These are phyloP conservation scores for Beauveria australis DNA, from an alignment of 2,329 filamentous ascomycete species.

Conservation along the genomic window DNA sequence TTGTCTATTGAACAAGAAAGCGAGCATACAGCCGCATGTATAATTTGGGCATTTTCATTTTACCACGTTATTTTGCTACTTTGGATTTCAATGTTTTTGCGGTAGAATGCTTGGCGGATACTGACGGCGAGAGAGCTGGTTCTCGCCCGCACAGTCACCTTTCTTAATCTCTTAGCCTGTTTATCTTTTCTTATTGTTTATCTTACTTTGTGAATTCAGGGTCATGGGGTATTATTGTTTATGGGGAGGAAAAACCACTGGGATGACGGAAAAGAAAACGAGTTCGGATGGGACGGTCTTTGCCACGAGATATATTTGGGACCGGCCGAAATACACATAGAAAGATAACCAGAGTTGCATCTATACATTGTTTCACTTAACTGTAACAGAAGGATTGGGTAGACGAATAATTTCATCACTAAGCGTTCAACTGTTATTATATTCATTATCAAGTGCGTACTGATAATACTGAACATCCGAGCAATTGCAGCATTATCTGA, in stretches of 20 bases:
- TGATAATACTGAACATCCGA: background rate
- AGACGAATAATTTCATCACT: background rate
- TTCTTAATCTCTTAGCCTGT: conserved; percentile 1
- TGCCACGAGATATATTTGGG: conserved; percentile 4
- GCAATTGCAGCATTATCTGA: background rate
- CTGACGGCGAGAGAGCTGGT: background rate
- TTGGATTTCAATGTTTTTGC: background rate
- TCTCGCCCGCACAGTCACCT: background rate
- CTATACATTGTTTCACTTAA: background rate
- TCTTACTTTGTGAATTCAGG: background rate
- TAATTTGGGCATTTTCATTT: conserved; percentile 6
- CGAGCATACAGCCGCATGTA: background rate
- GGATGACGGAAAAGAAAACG: background rate
- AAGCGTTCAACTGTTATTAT: background rate
- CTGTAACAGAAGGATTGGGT: background rate
- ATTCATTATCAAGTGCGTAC: background rate
- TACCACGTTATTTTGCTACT: background rate
- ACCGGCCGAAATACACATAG: background rate
- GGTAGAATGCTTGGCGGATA: background rate
- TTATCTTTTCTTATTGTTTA: background rate
- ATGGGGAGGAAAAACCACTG: background rate
- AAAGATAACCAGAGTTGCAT: background rate
- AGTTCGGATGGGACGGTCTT: background rate
- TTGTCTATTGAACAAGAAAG: background rate
- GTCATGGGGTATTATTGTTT: background rate